Percentiles rank a stretch among this genome's conserved stretches.
Conservation (phyloP, 192 early-diverging fungal genomes). For the Dissophora ornata region DNA sequence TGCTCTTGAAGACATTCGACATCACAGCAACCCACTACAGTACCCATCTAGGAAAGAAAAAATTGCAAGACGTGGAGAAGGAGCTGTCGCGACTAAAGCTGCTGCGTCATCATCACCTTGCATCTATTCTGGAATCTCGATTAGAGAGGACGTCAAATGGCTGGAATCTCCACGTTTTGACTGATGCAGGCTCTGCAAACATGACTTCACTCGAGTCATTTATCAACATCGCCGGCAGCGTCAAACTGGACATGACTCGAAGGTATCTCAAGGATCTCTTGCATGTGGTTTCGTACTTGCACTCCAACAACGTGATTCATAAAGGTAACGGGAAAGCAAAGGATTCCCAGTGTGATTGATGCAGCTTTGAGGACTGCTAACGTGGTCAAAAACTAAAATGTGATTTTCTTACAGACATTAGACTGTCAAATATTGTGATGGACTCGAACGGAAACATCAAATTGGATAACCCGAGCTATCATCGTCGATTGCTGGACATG, state of each 20-base stretch:
- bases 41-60: constrained; percentile 64
- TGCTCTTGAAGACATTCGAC: constrained; percentile 57
- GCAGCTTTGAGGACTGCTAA: too few species aligned
- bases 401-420: constrained; percentile 46
- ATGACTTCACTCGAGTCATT: constrained; percentile 71
- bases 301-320: constrained; percentile 74
- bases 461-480: constrained; percentile 73
- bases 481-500: constrained; percentile 65
- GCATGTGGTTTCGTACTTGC: constrained; percentile 70
- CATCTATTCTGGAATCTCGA: constrained; percentile 67
- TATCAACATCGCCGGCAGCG: constrained; percentile 71
- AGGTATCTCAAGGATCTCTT: constrained; percentile 77
- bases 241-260: constrained; percentile 65
- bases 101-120: constrained; percentile 69
- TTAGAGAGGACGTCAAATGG: constrained; percentile 54
- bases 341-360: too few species aligned
- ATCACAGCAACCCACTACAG: constrained; percentile 59
- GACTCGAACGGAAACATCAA: constrained; percentile 63
- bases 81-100: constrained; percentile 68
- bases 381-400: not conserved
- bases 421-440: constrained; percentile 57
- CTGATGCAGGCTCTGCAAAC: constrained; percentile 58
- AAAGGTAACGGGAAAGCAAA: constrained; percentile 60
- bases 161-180: constrained; percentile 64
- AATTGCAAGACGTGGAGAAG: constrained; percentile 66